These are phyloP conservation scores for Chytriomyces sp. DNA, from an alignment of 192 early-diverging fungal species.

Conservation along the genomic window DNA sequence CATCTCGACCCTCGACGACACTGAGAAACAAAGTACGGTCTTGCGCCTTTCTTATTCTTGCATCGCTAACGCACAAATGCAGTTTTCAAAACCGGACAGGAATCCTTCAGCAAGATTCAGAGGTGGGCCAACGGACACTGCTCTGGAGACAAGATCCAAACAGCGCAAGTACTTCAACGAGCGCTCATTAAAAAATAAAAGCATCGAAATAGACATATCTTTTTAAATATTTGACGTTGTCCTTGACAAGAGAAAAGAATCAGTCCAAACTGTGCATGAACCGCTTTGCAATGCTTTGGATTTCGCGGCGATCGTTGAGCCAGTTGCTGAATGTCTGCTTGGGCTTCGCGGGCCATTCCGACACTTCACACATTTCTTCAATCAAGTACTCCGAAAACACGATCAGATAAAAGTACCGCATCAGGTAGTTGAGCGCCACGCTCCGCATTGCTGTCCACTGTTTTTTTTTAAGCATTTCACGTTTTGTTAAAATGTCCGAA, in stretches of 20 bases:
- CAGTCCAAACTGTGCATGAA: slow-evolving; percentile 40
- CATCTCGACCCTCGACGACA: slow-evolving; percentile 45
- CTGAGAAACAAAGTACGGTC: slow-evolving; percentile 48
- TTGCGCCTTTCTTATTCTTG: no score
- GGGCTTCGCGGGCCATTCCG: slow-evolving; percentile 32
- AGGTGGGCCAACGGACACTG: slow-evolving; percentile 42
- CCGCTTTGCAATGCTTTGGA: slow-evolving; percentile 53
- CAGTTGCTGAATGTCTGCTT: slow-evolving; percentile 54
- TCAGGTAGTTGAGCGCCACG: slow-evolving; percentile 62
- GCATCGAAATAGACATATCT: background rate
- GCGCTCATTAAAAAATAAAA: slow-evolving; percentile 13
- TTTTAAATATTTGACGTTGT: background rate
- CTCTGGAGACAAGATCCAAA: slow-evolving; percentile 38
- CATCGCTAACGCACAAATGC: background rate
- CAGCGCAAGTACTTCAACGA: slow-evolving; percentile 39
- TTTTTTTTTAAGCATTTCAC: no score
- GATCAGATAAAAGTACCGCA: slow-evolving; percentile 70
- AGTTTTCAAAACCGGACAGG: slow-evolving; percentile 49
- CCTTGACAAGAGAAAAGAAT: background rate
- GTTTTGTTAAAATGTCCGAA: no score
- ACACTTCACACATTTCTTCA: slow-evolving; percentile 43
- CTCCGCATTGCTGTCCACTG: slow-evolving; percentile 47
- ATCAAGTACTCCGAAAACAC: slow-evolving; percentile 71
- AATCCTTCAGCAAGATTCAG: slow-evolving; percentile 36
- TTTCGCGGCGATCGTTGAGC: slow-evolving; percentile 64